phyloP scores from a whole-genome alignment of 1,284 basidiomycete species.

The Prillingera fragicola region DNA sequence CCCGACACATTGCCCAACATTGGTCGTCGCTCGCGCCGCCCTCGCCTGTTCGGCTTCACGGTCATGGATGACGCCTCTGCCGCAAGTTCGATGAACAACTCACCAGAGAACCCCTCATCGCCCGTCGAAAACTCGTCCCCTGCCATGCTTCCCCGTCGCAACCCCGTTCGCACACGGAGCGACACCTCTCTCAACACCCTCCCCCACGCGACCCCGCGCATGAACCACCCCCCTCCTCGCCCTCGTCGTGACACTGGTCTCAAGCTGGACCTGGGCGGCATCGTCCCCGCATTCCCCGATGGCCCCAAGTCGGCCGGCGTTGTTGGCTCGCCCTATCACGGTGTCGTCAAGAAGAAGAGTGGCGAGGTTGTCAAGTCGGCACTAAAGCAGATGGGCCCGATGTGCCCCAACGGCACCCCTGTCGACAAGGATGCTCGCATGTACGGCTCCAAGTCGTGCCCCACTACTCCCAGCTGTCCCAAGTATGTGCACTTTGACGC shows the following conservation, averaged over 20 bases:
- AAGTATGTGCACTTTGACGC: slow-evolving; percentile 91
- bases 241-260: slow-evolving; percentile 40
- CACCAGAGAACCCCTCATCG: slow-evolving; percentile 4
- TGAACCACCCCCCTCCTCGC: slow-evolving; percentile 7
- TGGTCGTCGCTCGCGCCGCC: slow-evolving; percentile 34
- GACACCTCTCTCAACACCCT: slow-evolving; percentile 29
- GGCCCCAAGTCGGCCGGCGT: slow-evolving; percentile 16
- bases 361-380: slow-evolving; percentile 89
- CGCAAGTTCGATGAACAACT: slow-evolving; percentile 22
- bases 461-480: slow-evolving; percentile 61
- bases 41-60: slow-evolving; percentile 47
- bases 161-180: slow-evolving; percentile 28
- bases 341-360: slow-evolving; percentile 72
- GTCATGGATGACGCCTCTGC: slow-evolving; percentile 32
- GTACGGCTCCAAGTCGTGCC: slow-evolving; percentile 59
- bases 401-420: slow-evolving; percentile 33
- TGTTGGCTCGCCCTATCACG: slow-evolving; percentile 32
- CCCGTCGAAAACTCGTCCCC: not conserved
- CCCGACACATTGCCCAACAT: slow-evolving; percentile 28
- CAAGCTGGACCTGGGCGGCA: slow-evolving; percentile 44
- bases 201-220: slow-evolving; percentile 6
- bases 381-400: slow-evolving; percentile 64
- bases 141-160: slow-evolving; percentile 22
- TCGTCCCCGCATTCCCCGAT: slow-evolving; percentile 23
- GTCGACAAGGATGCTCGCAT: slow-evolving; percentile 53